These are phyloP conservation scores for Pseudonectria foliicola DNA, from an alignment of 2,329 filamentous ascomycete genomes.

Conservation along the genomic window DNA sequence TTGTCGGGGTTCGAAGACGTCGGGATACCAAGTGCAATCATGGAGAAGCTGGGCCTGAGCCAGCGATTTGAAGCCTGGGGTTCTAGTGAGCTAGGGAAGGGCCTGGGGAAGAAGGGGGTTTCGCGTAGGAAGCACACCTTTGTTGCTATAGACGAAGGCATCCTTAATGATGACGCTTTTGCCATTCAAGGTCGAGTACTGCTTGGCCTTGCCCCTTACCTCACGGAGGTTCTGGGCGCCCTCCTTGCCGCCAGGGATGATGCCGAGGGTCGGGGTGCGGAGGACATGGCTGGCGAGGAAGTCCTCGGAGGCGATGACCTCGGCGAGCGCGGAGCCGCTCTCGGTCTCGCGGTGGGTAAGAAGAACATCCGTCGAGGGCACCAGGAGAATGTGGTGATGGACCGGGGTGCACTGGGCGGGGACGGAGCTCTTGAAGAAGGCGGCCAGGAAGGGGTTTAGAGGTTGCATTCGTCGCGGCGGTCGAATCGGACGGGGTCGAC, in stretches of 20 bases:
- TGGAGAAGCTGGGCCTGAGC: constrained; percentile 81
- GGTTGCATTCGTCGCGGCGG: constrained; percentile 66
- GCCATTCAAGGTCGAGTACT: constrained; percentile 88
- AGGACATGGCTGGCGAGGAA: constrained; percentile 96
- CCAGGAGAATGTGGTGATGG: constrained; percentile 88
- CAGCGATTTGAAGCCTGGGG: constrained; percentile 76
- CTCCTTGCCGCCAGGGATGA: constrained; percentile 49
- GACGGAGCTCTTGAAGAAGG: constrained; percentile 96
- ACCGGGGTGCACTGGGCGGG: constrained; percentile 85
- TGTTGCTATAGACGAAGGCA: constrained; percentile 87
- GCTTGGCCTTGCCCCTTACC: constrained; percentile 84
- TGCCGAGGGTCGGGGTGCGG: constrained; percentile 59
- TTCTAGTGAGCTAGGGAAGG: constrained; percentile 14
- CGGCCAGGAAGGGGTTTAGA: constrained; percentile 95
- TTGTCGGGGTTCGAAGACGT: constrained; percentile 80
- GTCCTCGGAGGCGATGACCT: constrained; percentile 83
- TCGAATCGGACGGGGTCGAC: constrained; percentile 22
- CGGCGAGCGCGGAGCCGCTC: constrained; percentile 65
- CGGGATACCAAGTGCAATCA: constrained; percentile 82
- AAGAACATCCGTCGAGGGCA: constrained; percentile 87
- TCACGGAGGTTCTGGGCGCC: constrained; percentile 64
- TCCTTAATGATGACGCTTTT: constrained; percentile 93
- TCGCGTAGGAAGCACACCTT: constrained; percentile 51
- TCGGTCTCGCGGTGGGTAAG: constrained; percentile 84
- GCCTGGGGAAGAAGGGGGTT: too few relatives aligned